A percentile compares a stretch with the other conserved stretches of the same genome.
Conservation (phyloP, 2,329 filamentous ascomycete genomes). For the Alternaria triticimaculans region DNA sequence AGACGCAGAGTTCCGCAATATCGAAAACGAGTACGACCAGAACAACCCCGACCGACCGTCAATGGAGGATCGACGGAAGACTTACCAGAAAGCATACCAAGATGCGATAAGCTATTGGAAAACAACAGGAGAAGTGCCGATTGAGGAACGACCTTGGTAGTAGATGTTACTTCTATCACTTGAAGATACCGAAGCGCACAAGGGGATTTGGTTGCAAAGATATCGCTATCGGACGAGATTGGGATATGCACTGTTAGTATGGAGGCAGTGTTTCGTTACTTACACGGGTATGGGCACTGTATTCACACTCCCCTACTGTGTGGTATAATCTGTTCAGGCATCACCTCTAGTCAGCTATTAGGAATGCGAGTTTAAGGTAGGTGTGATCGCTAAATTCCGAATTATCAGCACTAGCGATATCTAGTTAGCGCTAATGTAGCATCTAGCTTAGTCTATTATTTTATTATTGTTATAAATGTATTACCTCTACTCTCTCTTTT, state of each 20-base stretch:
- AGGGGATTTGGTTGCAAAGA: not conserved
- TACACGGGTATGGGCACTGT: not conserved
- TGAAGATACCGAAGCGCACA: not conserved
- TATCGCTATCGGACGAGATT: not conserved
- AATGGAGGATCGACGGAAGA: not conserved
- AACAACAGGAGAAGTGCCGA: not conserved
- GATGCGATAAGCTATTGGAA: not conserved
- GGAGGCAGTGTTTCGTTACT: not conserved
- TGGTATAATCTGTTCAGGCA: not conserved
- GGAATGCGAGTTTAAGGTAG: not conserved
- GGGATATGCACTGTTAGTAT: not conserved
- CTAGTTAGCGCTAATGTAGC: not conserved
- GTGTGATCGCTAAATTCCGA: not conserved
- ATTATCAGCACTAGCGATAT: not conserved
- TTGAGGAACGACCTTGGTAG: not conserved
- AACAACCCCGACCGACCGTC: not conserved
- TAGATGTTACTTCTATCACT: not conserved
- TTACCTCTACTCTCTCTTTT: not conserved
- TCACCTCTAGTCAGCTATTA: not conserved
- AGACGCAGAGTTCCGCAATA: not conserved
- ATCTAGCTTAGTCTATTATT: not conserved
- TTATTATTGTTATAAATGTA: not conserved
- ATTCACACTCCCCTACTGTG: not conserved
- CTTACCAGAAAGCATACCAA: not conserved
- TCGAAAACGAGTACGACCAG: not conserved